These are phyloP conservation scores for Fusarium sp. DNA, from an alignment of 2,329 filamentous ascomycete genomes.

Conservation along the genomic window DNA sequence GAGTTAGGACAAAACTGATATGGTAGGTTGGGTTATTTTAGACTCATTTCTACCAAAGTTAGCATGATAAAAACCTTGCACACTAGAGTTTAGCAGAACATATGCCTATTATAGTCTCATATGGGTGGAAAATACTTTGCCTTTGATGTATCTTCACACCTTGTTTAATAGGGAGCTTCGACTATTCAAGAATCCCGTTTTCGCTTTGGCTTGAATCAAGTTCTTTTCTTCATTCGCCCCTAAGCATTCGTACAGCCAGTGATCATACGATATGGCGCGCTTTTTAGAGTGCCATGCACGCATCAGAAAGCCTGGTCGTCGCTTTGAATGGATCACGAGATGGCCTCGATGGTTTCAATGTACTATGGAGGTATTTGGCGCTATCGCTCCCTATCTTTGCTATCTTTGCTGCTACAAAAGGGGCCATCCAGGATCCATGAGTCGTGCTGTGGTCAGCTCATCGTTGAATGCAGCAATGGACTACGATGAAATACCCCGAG, in stretches of 20 bases:
- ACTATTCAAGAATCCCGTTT: not conserved
- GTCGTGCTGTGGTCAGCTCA: too few relatives aligned
- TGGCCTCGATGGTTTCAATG: too few relatives aligned
- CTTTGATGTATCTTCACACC: not conserved
- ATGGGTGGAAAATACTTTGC: not conserved
- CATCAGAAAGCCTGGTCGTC: not conserved
- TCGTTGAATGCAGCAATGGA: rapidly evolving
- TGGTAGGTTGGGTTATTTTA: too few relatives aligned
- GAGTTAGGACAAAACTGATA: too few relatives aligned
- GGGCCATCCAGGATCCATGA: not conserved
- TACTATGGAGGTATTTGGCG: not conserved
- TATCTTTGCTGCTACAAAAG: not conserved
- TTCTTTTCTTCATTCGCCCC: not conserved
- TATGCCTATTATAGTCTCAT: rapidly evolving
- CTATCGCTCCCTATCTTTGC: too few relatives aligned
- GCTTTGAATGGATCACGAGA: not conserved
- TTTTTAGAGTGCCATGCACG: not conserved
- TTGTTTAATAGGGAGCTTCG: not conserved
- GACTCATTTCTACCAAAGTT: rapidly evolving
- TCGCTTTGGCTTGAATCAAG: not conserved
- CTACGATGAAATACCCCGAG: too few relatives aligned
- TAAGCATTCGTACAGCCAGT: rapidly evolving
- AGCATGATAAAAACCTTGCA: too few relatives aligned
- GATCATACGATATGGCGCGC: not conserved
- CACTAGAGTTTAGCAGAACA: not conserved